Percentiles rank a stretch among this genome's conserved stretches.
phyloP scores from a whole-genome alignment of 345 rosid genomes.

The Salix udensis region DNA sequence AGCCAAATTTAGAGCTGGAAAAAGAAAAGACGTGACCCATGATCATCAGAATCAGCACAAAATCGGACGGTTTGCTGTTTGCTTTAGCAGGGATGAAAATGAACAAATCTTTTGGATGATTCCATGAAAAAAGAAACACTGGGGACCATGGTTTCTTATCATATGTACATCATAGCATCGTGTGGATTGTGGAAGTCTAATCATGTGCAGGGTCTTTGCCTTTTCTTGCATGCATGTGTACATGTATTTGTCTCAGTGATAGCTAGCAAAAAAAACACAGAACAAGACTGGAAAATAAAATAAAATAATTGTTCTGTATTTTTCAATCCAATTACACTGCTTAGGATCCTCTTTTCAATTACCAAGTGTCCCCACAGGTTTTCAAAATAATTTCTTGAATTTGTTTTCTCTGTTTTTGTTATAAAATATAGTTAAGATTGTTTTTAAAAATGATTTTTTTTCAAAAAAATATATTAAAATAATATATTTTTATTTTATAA shows the following conservation, averaged over 20 bases:
- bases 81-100: not conserved
- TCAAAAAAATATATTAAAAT: no score
- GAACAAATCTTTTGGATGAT: not conserved
- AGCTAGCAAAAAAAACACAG: not conserved
- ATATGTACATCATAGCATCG: not conserved
- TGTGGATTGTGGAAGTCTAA: not conserved
- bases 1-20: not conserved
- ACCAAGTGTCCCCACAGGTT: not conserved
- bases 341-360: not conserved
- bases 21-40: not conserved
- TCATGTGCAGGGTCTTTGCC: not conserved
- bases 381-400: no score
- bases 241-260: not conserved
- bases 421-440: accelerated
- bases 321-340: not conserved
- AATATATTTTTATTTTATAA: no score
- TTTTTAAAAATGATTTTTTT: no score
- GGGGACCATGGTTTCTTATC: not conserved
- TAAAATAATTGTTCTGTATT: not conserved
- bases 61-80: not conserved
- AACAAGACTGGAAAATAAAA: not conserved
- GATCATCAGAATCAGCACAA: not conserved
- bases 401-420: no score
- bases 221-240: not conserved
- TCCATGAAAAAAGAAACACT: not conserved